A percentile compares a stretch with the other conserved stretches of the same genome.
Evolutionary conservation across 176 grass and related monocot species (phyloP).

Genomic region (Puccinellia tenuiflora): DNA sequence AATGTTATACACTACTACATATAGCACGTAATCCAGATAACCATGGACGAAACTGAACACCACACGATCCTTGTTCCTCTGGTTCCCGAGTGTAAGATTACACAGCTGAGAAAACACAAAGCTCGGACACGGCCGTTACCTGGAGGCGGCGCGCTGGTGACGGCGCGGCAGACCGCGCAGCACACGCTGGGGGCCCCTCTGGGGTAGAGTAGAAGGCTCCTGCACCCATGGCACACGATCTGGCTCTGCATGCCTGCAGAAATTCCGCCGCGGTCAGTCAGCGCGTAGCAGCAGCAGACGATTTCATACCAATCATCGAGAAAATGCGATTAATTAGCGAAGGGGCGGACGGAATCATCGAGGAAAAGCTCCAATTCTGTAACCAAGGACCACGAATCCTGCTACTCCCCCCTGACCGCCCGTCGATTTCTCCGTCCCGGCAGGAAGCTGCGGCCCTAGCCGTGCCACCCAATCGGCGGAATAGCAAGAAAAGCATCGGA

Average conservation of each 20-base stretch:
- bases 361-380: background rate
- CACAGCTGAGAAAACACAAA: background rate
- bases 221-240: conserved; percentile 83
- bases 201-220: conserved; percentile 61
- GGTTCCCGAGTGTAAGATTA: background rate
- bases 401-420: background rate
- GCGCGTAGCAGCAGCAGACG: background rate
- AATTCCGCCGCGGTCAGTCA: background rate
- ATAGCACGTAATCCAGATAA: background rate
- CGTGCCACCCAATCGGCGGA: background rate
- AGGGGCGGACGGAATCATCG: background rate
- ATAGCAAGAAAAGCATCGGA: background rate
- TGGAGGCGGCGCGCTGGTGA: conserved; percentile 42
- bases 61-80: background rate
- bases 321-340: background rate
- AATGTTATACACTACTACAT: background rate
- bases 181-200: conserved; percentile 64
- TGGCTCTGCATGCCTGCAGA: conserved; percentile 72
- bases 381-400: background rate
- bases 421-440: background rate
- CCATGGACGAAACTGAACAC: background rate
- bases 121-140: conserved; percentile 26
- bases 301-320: background rate
- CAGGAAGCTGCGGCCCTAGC: background rate
- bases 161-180: conserved; percentile 50